phyloP scores from a whole-genome alignment of 495 filamentous ascomycete genomes.

The Bathelium albidoporum region DNA sequence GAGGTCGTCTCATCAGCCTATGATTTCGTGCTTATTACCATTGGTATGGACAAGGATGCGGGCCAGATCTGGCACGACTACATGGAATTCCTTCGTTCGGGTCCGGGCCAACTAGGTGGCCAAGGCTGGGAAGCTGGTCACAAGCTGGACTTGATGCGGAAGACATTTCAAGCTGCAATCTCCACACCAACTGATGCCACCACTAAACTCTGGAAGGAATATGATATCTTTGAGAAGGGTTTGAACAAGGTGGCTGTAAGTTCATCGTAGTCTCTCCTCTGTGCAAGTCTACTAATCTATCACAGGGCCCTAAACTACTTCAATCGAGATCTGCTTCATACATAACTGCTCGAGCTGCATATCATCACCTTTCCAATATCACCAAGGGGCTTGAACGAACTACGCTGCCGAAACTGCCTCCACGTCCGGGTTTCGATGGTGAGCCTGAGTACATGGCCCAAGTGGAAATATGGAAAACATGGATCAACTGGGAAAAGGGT shows the following conservation, averaged over 20 bases:
- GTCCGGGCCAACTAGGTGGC: constrained; percentile 75
- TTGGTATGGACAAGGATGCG: constrained; percentile 87
- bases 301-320: constrained; percentile 77
- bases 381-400: constrained; percentile 67
- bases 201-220: constrained; percentile 88
- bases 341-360: constrained; percentile 83
- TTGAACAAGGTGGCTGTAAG: constrained; percentile 78
- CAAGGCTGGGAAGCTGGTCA: constrained; percentile 90
- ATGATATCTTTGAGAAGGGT: constrained; percentile 86
- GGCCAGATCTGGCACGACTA: constrained; percentile 89
- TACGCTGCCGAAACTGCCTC: constrained; percentile 70
- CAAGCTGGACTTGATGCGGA: constrained; percentile 88
- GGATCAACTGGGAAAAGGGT: constrained; percentile 89
- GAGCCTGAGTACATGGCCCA: constrained; percentile 76
- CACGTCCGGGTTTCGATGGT: constrained; percentile 74
- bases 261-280: not conserved
- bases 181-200: constrained; percentile 70
- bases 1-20: constrained; percentile 70
- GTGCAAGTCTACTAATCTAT: constrained; percentile 14
- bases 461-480: constrained; percentile 82
- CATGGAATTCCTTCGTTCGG: constrained; percentile 75
- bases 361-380: constrained; percentile 73
- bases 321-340: constrained; percentile 85
- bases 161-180: constrained; percentile 82
- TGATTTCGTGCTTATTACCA: constrained; percentile 77